These are phyloP conservation scores for Huntiella bhutanensis DNA, from an alignment of 2,329 filamentous ascomycete genomes.

Conservation along the genomic window DNA sequence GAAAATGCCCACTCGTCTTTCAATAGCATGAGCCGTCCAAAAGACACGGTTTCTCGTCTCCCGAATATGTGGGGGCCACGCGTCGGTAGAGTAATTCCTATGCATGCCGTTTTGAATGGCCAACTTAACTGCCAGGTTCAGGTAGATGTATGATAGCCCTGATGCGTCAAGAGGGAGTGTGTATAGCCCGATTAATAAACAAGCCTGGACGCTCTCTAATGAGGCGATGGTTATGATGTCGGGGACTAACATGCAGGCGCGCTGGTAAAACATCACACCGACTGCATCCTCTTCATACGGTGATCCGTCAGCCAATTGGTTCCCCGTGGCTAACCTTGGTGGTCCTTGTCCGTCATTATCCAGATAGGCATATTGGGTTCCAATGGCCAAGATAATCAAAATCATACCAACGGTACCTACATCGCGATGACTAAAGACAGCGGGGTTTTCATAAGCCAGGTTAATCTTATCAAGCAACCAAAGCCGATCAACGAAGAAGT, in stretches of 20 bases:
- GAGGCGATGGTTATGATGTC: slow-evolving; percentile 38
- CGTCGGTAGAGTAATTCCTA: slow-evolving; percentile 28
- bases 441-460: slow-evolving; percentile 22
- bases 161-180: slow-evolving; percentile 35
- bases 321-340: slow-evolving; percentile 12
- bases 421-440: slow-evolving; percentile 21
- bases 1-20: slow-evolving; percentile 36
- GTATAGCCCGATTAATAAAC: slow-evolving; percentile 35
- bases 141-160: slow-evolving; percentile 36
- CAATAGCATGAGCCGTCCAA: slow-evolving; percentile 37
- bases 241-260: slow-evolving; percentile 32
- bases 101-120: slow-evolving; percentile 44
- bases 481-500: slow-evolving; percentile 26
- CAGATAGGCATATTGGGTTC: slow-evolving; percentile 31
- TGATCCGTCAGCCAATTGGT: slow-evolving; percentile 13
- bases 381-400: slow-evolving; percentile 29
- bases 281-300: slow-evolving; percentile 30
- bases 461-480: slow-evolving; percentile 26
- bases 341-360: slow-evolving; percentile 15
- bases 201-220: slow-evolving; percentile 38
- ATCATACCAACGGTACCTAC: slow-evolving; percentile 26
- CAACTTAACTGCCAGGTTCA: slow-evolving; percentile 35
- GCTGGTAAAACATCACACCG: slow-evolving; percentile 36
- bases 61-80: slow-evolving; percentile 26
- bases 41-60: slow-evolving; percentile 37